Evolutionary conservation across 352 stramenopile species (phyloP), one percentile per base, ranked within the genome.

Genomic region (Phytophthora cajani): DNA sequence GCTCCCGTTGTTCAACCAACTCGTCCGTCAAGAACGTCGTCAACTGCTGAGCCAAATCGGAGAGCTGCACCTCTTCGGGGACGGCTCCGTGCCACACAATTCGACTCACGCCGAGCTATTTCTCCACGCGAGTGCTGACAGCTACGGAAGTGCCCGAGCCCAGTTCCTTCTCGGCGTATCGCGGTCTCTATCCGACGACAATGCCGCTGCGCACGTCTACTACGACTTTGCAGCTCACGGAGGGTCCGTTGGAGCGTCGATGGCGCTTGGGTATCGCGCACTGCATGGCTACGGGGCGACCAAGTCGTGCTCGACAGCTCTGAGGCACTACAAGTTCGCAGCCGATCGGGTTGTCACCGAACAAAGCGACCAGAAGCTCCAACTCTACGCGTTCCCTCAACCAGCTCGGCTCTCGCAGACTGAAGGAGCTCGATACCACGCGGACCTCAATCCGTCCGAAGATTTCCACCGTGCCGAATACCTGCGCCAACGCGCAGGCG

Each of bases 281-380:
- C 47, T 87, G 1, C 69, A 91, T 25, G 89, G 90, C 44, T 82
- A 85, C 36, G 60, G 77, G 1, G 74, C 85, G 1, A 66, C 75
- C 1, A 77, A 71, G 30, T 88, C 75, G 6, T 97, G 90, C 61
- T 74, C 84, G 12, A 42, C 62, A 8, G 78, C 90, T 4, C 55
- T 97, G 25, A 62, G 69, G 21, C 81, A 93, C 77, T 97, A 97
- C 78, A 91, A 94, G 56, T 74, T 76, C 12, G 89, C 84, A 0
- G 90, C 89, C 0, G 82, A 86, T 40, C 72, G 78, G 12, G 80
- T 88, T 32, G 80, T 87, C 3, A 58, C 66, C 0, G 33, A 71
- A 25, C 58, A 85, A 58, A 58, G 53, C 12, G 51, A 50, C 9
- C 19, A 66, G 58, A 63, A 65, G 7, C 65, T 66, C 8, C 74